Evolutionary conservation across 23 red algal species (phyloP).

Genomic region (Pyropia haitanensis): DNA sequence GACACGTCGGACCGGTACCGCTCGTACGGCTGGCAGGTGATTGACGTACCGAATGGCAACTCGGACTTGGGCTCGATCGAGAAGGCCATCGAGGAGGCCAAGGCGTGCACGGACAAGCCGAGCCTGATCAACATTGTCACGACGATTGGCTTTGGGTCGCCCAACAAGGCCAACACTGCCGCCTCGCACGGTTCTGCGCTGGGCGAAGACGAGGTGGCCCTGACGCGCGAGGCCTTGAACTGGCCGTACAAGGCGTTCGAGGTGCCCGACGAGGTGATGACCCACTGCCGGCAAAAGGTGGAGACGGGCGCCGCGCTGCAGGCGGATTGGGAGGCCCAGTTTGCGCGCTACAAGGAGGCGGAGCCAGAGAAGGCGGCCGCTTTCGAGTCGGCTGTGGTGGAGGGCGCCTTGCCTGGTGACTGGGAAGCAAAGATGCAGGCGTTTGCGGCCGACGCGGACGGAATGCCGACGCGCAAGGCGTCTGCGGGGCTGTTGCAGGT

Average conservation of each 20-base stretch:
- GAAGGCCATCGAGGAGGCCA: conserved; percentile 78
- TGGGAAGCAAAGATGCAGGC: conserved; percentile 66
- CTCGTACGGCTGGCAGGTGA: conserved; percentile 94
- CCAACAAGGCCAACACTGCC: conserved; percentile 84
- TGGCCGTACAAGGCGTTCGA: conserved; percentile 80
- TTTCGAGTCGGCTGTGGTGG: conserved; percentile 75
- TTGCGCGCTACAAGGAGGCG: conserved; percentile 59
- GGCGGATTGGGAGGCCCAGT: conserved; percentile 48
- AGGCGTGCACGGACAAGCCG: conserved; percentile 71
- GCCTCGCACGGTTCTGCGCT: conserved; percentile 86
- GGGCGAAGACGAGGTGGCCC: conserved; percentile 76
- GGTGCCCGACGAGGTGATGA: conserved; percentile 65
- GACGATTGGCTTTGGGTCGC: conserved; percentile 90
- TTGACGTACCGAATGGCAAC: conserved; percentile 86
- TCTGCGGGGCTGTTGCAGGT: conserved; percentile 75
- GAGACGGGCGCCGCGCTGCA: conserved; percentile 45
- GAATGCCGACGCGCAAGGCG: conserved; percentile 72
- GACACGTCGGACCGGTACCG: conserved; percentile 78
- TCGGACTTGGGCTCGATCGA: conserved; percentile 59
- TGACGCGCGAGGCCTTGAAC: conserved; percentile 72
- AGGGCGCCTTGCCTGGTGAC: conserved; percentile 36
- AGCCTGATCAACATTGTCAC: conserved; percentile 80
- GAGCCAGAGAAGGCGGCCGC: conserved; percentile 69
- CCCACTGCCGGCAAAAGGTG: conserved; percentile 73
- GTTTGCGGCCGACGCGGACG: conserved; percentile 14